phyloP scores from a whole-genome alignment of 805 yeast species.

The Candida germanica region DNA sequence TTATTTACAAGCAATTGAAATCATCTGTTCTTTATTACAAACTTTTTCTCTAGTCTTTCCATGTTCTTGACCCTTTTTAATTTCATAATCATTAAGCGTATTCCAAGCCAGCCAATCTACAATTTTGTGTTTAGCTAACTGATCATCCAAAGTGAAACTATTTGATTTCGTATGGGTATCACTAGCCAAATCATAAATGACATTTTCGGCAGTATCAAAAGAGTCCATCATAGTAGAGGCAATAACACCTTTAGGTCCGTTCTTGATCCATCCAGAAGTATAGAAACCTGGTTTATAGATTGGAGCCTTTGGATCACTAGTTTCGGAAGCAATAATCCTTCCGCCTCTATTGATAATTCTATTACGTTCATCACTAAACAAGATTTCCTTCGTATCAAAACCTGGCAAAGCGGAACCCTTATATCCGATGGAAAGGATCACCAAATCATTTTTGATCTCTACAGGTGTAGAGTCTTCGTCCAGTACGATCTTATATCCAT shows the following conservation, averaged over 20 bases:
- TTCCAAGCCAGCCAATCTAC: slow-evolving; percentile 71
- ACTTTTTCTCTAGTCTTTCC: slow-evolving; percentile 64
- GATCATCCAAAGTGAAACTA: slow-evolving; percentile 12
- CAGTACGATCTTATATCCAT: slow-evolving; percentile 30
- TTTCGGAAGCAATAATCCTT: slow-evolving; percentile 20
- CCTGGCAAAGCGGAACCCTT: slow-evolving; percentile 63
- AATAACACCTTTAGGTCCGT: slow-evolving; percentile 86
- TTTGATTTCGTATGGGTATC: slow-evolving; percentile 18
- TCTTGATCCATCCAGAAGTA: slow-evolving; percentile 87
- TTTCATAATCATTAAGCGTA: slow-evolving; percentile 53
- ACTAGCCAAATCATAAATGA: slow-evolving; percentile 53
- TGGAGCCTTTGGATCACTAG: slow-evolving; percentile 15
- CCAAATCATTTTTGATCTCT: slow-evolving; percentile 51
- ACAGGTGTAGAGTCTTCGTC: slow-evolving; percentile 32
- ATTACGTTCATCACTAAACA: slow-evolving; percentile 24
- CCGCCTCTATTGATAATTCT: slow-evolving; percentile 34
- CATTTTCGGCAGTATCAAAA: slow-evolving; percentile 64
- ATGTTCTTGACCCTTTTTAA: slow-evolving; percentile 39
- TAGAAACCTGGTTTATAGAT: slow-evolving; percentile 52
- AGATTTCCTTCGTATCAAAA: slow-evolving; percentile 39
- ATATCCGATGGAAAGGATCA: slow-evolving; percentile 83
- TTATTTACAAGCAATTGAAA: slow-evolving; percentile 31
- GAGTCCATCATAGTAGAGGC: slow-evolving; percentile 88
- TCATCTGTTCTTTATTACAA: slow-evolving; percentile 46
- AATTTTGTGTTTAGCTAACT: slow-evolving; percentile 14